Evolutionary conservation across 192 early-diverging fungal genomes (phyloP).

Genomic region (Podila horticola): DNA sequence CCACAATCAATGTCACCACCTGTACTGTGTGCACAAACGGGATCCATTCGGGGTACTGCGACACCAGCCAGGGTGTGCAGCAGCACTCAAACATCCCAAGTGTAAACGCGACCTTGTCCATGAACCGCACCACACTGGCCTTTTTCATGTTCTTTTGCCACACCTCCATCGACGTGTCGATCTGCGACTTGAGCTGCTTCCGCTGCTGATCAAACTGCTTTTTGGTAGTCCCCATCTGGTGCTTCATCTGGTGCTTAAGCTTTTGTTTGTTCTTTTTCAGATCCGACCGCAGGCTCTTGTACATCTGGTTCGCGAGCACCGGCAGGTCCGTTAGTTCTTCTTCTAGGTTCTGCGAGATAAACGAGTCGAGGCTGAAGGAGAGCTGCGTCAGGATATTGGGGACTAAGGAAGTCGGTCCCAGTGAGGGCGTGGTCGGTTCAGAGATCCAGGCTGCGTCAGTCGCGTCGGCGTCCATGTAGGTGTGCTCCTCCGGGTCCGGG

Average conservation of each 20-base stretch:
- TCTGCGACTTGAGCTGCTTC: conserved; percentile 35
- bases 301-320: conserved; percentile 36
- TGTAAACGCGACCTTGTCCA: conserved; percentile 75
- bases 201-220: conserved; percentile 26
- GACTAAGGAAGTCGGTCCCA: conserved; percentile 23
- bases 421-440: conserved; percentile 26
- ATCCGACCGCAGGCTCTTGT: conserved; percentile 30
- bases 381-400: conserved; percentile 46
- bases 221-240: conserved; percentile 13
- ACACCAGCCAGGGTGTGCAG: conserved; percentile 60
- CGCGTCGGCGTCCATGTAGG: conserved; percentile 31
- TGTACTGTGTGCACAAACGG: conserved; percentile 66
- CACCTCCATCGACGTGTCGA: conserved; percentile 36
- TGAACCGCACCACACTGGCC: conserved; percentile 58
- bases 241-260: conserved; percentile 35
- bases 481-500: conserved; percentile 27
- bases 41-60: conserved; percentile 63
- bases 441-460: conserved; percentile 24
- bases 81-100: conserved; percentile 73
- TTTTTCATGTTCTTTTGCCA: conserved; percentile 47
- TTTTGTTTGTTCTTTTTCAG: conserved; percentile 39
- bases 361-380: conserved; percentile 47
- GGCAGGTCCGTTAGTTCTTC: conserved; percentile 44
- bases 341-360: conserved; percentile 48
- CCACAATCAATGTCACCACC: conserved; percentile 46